phyloP scores from a whole-genome alignment of 192 early-diverging fungal genomes.

The Chytriomyces hyalinus region DNA sequence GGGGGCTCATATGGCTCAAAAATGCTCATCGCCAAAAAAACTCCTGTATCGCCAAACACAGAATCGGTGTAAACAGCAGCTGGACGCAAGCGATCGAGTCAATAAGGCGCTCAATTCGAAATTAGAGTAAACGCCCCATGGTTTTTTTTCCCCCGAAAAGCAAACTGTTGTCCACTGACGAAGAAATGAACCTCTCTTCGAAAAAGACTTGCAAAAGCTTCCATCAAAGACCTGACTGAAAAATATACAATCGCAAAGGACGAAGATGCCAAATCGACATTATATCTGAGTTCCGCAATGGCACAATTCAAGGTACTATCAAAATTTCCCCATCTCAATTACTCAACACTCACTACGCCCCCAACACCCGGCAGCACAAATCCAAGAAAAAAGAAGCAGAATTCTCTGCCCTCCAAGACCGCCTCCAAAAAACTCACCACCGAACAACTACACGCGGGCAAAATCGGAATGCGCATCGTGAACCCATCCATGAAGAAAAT shows the following conservation, averaged over 20 bases:
- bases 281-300: not conserved
- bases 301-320: constrained; percentile 20
- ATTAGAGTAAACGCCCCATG: not conserved
- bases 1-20: not conserved
- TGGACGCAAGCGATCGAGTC: constrained; percentile 5
- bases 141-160: not conserved
- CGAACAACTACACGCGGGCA: constrained; percentile 14
- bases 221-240: constrained; percentile 18
- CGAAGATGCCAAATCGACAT: constrained; percentile 18
- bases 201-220: not conserved
- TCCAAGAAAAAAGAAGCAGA: not conserved
- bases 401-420: constrained; percentile 20
- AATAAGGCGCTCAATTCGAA: constrained; percentile 15
- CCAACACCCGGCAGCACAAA: not conserved
- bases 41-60: not conserved
- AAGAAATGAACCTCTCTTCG: not conserved
- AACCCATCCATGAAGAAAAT: constrained; percentile 19
- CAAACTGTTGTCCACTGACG: not conserved
- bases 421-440: constrained; percentile 18
- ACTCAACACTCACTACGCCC: not conserved
- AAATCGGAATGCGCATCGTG: constrained; percentile 28
- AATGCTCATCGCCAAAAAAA: not conserved
- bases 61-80: not conserved
- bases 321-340: not conserved
- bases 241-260: constrained; percentile 19